Evolutionary conservation across 306 rosid species (phyloP).

Genomic region (Sechiopsis laciniata): DNA sequence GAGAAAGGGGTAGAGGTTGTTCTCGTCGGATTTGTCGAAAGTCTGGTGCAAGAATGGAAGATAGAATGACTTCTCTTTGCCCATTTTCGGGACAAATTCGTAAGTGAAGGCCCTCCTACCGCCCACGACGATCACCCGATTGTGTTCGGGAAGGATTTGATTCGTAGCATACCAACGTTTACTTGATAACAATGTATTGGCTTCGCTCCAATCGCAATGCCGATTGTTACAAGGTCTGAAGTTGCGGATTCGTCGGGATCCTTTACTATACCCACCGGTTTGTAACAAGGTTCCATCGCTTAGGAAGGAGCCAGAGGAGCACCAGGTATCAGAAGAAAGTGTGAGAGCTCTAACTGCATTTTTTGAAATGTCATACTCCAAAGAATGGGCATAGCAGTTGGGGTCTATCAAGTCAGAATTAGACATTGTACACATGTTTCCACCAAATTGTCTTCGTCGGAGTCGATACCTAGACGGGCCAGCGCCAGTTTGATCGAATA

Average conservation of each 20-base stretch:
- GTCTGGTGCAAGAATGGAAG: conserved; percentile 62
- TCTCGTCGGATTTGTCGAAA: conserved; percentile 29
- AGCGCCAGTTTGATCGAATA: conserved; percentile 63
- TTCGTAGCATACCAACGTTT: conserved; percentile 68
- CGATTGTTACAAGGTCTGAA: conserved; percentile 42
- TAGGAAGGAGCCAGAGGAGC: conserved; percentile 70
- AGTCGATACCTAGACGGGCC: conserved; percentile 52
- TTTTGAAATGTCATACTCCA: conserved; percentile 54
- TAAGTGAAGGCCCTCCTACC: conserved; percentile 57
- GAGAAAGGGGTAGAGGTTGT: conserved; percentile 75
- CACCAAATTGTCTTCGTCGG: conserved; percentile 29
- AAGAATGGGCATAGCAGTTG: conserved; percentile 69
- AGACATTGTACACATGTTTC: conserved; percentile 31
- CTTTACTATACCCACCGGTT: conserved; percentile 49
- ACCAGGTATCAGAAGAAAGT: conserved; percentile 67
- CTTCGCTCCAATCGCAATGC: conserved; percentile 53
- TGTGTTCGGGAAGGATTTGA: conserved; percentile 45
- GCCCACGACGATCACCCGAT: conserved; percentile 56
- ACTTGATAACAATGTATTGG: conserved; percentile 33
- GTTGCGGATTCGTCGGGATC: conserved; percentile 40
- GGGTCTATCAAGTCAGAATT: conserved; percentile 34
- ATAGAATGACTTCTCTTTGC: conserved; percentile 31
- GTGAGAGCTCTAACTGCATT: conserved; percentile 51
- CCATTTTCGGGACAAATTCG: conserved; percentile 54
- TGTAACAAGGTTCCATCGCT: conserved; percentile 68